Evolutionary conservation across 2,329 filamentous ascomycete species (phyloP).

Genomic region (Dactylonectria macrodidyma): DNA sequence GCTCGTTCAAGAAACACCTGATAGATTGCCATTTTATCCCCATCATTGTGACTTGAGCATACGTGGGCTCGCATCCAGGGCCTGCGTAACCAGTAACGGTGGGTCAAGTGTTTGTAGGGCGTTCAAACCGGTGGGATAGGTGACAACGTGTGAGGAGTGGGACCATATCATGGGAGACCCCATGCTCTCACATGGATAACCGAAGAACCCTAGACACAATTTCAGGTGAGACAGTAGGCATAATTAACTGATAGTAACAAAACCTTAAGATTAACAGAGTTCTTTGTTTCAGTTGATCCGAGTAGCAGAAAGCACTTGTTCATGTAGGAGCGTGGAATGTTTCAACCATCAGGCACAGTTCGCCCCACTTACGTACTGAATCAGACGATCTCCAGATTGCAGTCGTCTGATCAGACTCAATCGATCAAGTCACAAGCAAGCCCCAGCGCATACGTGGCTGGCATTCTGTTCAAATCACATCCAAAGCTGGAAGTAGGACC

Average conservation of each 20-base stretch:
- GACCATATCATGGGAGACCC: conserved; percentile 13
- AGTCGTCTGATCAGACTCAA: no score
- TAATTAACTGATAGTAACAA: neutral
- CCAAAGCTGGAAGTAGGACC: no score
- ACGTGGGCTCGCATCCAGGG: conserved; percentile 9
- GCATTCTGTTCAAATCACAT: no score
- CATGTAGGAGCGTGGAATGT: no score
- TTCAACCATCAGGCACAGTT: no score
- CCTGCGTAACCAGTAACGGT: conserved; percentile 7
- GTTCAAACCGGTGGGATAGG: neutral
- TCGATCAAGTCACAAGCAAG: no score
- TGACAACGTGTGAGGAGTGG: neutral
- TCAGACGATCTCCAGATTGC: no score
- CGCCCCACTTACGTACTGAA: no score
- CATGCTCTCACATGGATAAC: conserved; percentile 6
- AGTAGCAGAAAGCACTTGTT: no score
- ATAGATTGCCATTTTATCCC: neutral
- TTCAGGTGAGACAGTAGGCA: conserved; percentile 13
- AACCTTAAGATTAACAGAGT: neutral
- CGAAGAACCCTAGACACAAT: neutral
- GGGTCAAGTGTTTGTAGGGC: conserved; percentile 24
- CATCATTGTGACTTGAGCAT: neutral
- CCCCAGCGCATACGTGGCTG: no score
- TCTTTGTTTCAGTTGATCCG: no score
- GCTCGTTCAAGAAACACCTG: neutral